Evolutionary conservation across 202 grass and related monocot species (phyloP).

Genomic region (Elaeis oleifera): DNA sequence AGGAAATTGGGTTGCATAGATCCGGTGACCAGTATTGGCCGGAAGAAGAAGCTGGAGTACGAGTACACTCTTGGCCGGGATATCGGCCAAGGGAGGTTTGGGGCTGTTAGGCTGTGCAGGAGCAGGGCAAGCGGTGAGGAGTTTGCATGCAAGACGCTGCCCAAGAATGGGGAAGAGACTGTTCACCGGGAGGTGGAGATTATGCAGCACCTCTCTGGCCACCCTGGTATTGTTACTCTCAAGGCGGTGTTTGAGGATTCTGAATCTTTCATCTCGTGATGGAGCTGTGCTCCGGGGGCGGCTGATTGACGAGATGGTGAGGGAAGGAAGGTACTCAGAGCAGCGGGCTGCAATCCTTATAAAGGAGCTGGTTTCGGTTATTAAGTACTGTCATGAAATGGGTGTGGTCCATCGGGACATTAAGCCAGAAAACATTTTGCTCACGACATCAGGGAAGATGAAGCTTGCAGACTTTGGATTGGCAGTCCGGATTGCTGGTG

Average conservation of each 20-base stretch:
- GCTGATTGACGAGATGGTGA: conserved; percentile 10
- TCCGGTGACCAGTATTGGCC: conserved; percentile 1
- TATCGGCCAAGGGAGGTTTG: conserved; percentile 17
- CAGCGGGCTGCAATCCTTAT: not conserved
- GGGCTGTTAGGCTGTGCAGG: conserved; percentile 8
- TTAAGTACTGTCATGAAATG: conserved; percentile 18
- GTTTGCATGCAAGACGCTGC: conserved; percentile 14
- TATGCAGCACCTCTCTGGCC: conserved; percentile 18
- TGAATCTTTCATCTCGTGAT: conserved; percentile 6
- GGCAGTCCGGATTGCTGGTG: not conserved
- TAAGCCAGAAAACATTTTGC: conserved; percentile 16
- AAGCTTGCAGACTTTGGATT: conserved; percentile 20
- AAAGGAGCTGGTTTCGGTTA: conserved; percentile 1
- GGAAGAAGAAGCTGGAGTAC: conserved; percentile 15
- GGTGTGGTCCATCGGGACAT: conserved; percentile 13
- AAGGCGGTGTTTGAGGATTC: conserved; percentile 11
- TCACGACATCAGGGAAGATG: conserved; percentile 3
- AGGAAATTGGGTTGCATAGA: conserved; percentile 19
- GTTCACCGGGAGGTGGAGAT: conserved; percentile 21
- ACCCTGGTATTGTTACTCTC: conserved; percentile 13
- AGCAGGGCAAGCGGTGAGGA: conserved; percentile 3
- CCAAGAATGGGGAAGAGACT: conserved; percentile 9
- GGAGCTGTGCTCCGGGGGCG: conserved; percentile 19
- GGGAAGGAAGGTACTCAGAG: conserved; percentile 16
- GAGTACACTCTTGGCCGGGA: conserved; percentile 10